Percentiles rank a stretch among this genome's conserved stretches.
Evolutionary conservation across 257 asterid species (phyloP).

Genomic region (Scutellaria barbata): DNA sequence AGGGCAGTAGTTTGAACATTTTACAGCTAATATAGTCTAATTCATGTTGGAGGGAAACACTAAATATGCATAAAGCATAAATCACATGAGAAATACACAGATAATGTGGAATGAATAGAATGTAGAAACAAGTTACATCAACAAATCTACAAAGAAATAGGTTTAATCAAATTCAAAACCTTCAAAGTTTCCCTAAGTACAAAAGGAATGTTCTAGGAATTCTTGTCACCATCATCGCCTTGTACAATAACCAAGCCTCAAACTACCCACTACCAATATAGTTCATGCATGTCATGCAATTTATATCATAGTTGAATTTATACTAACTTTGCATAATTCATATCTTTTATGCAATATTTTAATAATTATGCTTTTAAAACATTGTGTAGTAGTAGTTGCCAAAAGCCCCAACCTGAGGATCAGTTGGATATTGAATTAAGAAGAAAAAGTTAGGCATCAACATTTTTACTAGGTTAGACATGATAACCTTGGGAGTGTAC

Average conservation of each 20-base stretch:
- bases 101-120: not conserved
- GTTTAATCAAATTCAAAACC: not conserved
- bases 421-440: not conserved
- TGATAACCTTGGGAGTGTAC: not conserved
- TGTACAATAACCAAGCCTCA: not conserved
- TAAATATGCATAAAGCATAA: slow-evolving; percentile 4
- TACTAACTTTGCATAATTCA: not conserved
- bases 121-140: not conserved
- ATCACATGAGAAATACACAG: slow-evolving; percentile 12
- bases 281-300: not conserved
- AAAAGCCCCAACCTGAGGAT: not conserved
- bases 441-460: not conserved
- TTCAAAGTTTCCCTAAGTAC: not conserved
- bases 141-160: not conserved
- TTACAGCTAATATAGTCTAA: slow-evolving; percentile 2
- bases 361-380: not conserved
- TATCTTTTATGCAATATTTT: not conserved
- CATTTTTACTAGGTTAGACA: not conserved
- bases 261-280: not conserved
- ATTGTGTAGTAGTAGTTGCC: not conserved
- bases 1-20: not conserved
- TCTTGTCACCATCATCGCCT: not conserved
- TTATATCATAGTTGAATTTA: not conserved
- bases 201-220: not conserved
- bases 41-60: not conserved